Evolutionary conservation across 352 stramenopile genomes (phyloP), one percentile per base, ranked within the genome.

Genomic region (Phytopythium oedochilum): DNA sequence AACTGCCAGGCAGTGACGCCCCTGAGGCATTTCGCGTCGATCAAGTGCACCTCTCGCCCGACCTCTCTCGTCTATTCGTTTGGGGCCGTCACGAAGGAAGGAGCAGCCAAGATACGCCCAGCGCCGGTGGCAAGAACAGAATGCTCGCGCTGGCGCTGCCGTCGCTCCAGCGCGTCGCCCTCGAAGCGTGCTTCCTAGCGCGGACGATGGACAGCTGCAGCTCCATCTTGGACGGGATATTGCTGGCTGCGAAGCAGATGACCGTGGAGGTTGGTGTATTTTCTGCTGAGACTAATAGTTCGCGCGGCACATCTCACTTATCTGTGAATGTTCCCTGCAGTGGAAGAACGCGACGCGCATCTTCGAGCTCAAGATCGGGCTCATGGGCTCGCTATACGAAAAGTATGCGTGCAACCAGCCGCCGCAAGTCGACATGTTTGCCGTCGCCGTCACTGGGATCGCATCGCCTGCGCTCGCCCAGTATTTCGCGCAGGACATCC

Each of bases 401-500:
- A 89, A 92, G 42, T 92, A 92, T 44, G 82, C 63, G 0, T 81
- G 68, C 42, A 67, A 84, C 3, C 73, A 83, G 18, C 65, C 75
- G 14, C 78, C 82, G 22, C 82, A 89, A 46, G 70, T 80, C 10
- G 78, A 92, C 47, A 89, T 92, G 82, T 64, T 92, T n/a, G 73
- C 75, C 1, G 61, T 78, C 6, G 56, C 83, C 17, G 75, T 74
- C 2, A 83, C 63, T 9, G 82, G 82, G 0, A 84, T 89, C 45
- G 77, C 73, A 22, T 63, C 77, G 8, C 82, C 82, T 25, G 78
- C 77, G 14, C 58, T 92, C 7, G 75, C 77, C 1, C 82, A 92
- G 51, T 92, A 87, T 44, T 92, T 92, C 60, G 78, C 82, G 2
- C 82, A 92, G 60, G 78, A 92, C 54, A 92, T 92, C 45, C 78